Evolutionary conservation across 2,329 filamentous ascomycete genomes (phyloP).

Genomic region (Hypoxylon sp.): DNA sequence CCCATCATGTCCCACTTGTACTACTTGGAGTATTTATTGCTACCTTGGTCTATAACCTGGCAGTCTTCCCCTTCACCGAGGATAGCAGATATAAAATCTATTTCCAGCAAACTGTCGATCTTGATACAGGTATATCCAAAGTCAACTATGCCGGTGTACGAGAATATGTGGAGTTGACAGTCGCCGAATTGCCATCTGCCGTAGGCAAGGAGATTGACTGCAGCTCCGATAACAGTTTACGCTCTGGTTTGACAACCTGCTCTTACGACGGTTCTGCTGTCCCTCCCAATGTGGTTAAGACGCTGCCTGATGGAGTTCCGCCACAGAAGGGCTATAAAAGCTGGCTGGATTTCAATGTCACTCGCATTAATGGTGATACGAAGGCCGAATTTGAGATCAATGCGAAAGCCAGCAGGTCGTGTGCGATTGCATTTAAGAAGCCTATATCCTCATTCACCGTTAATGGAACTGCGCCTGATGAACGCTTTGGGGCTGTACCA

Average conservation of each 20-base stretch:
- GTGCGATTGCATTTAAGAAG: constrained; percentile 75
- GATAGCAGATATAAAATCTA: constrained; percentile 84
- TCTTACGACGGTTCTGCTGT: constrained; percentile 70
- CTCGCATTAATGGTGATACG: constrained; percentile 49
- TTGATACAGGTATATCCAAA: constrained; percentile 74
- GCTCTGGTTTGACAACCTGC: constrained; percentile 69
- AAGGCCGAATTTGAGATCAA: constrained; percentile 71
- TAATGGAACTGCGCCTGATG: constrained; percentile 66
- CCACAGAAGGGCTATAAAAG: constrained; percentile 55
- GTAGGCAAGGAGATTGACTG: constrained; percentile 69
- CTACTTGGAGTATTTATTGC: constrained; percentile 76
- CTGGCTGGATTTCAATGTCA: constrained; percentile 74
- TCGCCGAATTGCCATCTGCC: constrained; percentile 75
- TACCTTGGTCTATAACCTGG: constrained; percentile 85
- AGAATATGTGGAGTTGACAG: constrained; percentile 71
- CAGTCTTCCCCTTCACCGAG: constrained; percentile 86
- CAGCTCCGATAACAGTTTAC: constrained; percentile 48
- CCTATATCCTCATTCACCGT: constrained; percentile 70
- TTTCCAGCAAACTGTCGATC: constrained; percentile 82
- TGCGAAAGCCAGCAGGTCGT: constrained; percentile 80
- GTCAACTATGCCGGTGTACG: constrained; percentile 75
- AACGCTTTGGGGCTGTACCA: constrained; percentile 71
- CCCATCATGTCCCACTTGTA: constrained; percentile 81
- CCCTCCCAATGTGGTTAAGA: constrained; percentile 68
- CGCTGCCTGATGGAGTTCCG: constrained; percentile 51